phyloP scores from a whole-genome alignment of 495 filamentous ascomycete species.

The Penicillium lagena region DNA sequence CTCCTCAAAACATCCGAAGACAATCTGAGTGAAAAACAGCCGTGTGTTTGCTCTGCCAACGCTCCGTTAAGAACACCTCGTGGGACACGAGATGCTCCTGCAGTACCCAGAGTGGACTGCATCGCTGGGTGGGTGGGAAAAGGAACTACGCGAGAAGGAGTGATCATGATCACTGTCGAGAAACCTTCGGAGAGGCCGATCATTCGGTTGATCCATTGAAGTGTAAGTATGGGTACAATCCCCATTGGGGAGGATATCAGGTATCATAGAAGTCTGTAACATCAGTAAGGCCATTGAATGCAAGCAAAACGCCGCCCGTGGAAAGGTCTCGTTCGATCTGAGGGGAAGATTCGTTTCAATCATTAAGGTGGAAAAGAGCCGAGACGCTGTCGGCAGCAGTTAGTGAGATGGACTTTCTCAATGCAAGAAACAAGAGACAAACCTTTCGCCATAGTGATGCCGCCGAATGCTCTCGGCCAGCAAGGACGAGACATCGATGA shows the following conservation, averaged over 20 bases:
- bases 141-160: constrained; percentile 3
- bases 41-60: constrained; percentile 59
- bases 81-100: constrained; percentile 51
- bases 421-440: constrained; percentile 13
- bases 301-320: constrained; percentile 14
- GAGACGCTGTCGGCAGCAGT: constrained; percentile 56
- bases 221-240: too few species aligned
- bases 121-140: constrained; percentile 47
- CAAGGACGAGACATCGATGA: constrained; percentile 82
- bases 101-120: constrained; percentile 61
- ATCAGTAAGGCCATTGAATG: constrained; percentile 7
- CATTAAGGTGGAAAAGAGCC: constrained; percentile 66
- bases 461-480: constrained; percentile 88
- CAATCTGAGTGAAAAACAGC: constrained; percentile 4
- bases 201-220: constrained; percentile 2
- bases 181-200: constrained; percentile 3
- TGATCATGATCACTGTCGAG: background rate
- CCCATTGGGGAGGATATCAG: background rate
- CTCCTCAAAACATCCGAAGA: background rate
- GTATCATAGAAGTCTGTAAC: constrained; percentile 14
- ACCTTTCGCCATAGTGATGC: constrained; percentile 83
- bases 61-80: constrained; percentile 63
- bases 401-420: background rate
- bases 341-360: constrained; percentile 15
- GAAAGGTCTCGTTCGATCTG: background rate